Percentiles rank a stretch among this genome's conserved stretches.
These are phyloP conservation scores for Chloromonas sp. DNA, from an alignment of 163 green algal species.

Conservation along the genomic window DNA sequence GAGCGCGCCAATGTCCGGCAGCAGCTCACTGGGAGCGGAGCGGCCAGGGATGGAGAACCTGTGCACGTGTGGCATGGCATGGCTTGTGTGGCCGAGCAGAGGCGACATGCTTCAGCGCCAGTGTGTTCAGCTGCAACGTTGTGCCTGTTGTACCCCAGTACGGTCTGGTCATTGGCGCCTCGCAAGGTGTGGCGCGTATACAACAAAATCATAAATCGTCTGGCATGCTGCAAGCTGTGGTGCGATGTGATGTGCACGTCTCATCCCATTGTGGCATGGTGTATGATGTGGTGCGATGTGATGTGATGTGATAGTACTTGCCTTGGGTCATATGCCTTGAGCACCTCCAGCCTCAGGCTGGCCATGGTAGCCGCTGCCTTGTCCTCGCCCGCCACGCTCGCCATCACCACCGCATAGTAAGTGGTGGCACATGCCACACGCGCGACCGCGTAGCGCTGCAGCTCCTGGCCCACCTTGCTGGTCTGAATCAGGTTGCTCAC, in stretches of 20 bases:
- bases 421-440: constrained; percentile 32
- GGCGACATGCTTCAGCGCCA: not conserved
- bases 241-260: no score
- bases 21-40: constrained; percentile 8
- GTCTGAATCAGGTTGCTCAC: constrained; percentile 35
- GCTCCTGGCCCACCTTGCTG: constrained; percentile 28
- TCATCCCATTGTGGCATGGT: no score
- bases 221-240: no score
- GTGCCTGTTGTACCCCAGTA: not conserved
- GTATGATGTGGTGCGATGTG: no score
- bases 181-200: not conserved
- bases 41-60: constrained; percentile 21
- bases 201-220: no score
- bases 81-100: not conserved
- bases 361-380: constrained; percentile 15
- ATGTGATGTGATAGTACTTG: not conserved
- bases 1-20: constrained; percentile 19
- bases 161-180: not conserved
- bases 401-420: constrained; percentile 32
- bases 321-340: constrained; percentile 18
- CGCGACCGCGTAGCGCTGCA: constrained; percentile 20
- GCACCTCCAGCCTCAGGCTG: constrained; percentile 29
- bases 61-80: not conserved
- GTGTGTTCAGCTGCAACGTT: not conserved
- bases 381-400: constrained; percentile 15